Evolutionary conservation across 345 rosid species (phyloP).

Genomic region (Citrus australasica): DNA sequence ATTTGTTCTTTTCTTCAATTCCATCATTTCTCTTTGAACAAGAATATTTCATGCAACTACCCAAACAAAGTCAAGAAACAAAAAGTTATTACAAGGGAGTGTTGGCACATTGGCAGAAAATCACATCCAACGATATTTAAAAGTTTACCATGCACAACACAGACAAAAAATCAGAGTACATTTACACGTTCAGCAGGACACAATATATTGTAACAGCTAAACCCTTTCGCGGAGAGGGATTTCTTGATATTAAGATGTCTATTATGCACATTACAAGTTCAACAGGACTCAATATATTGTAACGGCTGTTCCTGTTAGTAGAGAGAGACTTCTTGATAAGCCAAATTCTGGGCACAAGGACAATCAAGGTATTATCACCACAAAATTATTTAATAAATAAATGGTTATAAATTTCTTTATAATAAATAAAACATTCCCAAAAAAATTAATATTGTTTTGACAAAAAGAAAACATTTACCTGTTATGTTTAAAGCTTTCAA

Average conservation of each 20-base stretch:
- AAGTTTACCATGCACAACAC: background rate
- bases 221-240: background rate
- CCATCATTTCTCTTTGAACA: background rate
- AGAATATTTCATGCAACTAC: background rate
- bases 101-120: background rate
- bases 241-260: background rate
- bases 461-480: constrained; percentile 42
- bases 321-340: background rate
- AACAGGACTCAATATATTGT: background rate
- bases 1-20: background rate
- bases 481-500: constrained; percentile 88
- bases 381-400: background rate
- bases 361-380: background rate
- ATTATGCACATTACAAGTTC: background rate
- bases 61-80: background rate
- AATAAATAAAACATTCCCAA: background rate
- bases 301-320: background rate
- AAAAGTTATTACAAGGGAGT: background rate
- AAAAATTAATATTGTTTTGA: background rate
- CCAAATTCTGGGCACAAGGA: background rate
- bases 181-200: background rate
- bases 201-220: background rate
- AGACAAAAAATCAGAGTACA: background rate
- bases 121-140: background rate
- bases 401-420: background rate